Evolutionary conservation across 306 rosid genomes (phyloP), one percentile per base, ranked within the genome.

Genomic region (Sicyos edulis): DNA sequence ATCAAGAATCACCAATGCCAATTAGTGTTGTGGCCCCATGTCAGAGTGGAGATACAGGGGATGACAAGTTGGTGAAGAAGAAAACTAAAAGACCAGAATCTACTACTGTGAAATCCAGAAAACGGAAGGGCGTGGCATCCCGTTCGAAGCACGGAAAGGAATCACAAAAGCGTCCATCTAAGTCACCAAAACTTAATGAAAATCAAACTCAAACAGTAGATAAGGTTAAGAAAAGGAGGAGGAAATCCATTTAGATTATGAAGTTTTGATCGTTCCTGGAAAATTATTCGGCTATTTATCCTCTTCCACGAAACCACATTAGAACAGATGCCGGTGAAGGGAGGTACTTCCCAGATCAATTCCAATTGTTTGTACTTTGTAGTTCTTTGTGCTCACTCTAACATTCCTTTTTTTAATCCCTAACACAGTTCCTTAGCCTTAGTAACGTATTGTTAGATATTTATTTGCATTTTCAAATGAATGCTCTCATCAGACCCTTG

Each of bases 91-190:
- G 75, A 63, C 81, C 53, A 20, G 86, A 77, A 34, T 69, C 89
- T 40, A 62, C 70, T 63, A 17, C 86, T 53, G 65, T 70, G 9
- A 83, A 63, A 19, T 70, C 85, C 76, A 77, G 85, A 76, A 93
- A 89, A 78, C 91, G 91, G 72, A 89, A 82, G 79, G 64, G 37
- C 37, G 37, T 56, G 74, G 82, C 70, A 77, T 70, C 82, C 13
- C 74, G 74, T 82, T 34, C 74, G 67, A 77, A 57, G 57, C 55
- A 11, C 14, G 75, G 56, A 37, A 52, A 29, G 29, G 74, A 50
- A 76, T 51, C 74, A 72, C 73, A 73, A 70, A 71, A 42, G 34
- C 32, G 81, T 57, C 76, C 78, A 34, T 81, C 73, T 16, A 63
- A 64, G 54, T 75, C 81, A 47, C 56, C 82, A 37, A 73, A 37